Evolutionary conservation across 1,284 basidiomycete species (phyloP).

Genomic region (Mrakiaceae sp.): DNA sequence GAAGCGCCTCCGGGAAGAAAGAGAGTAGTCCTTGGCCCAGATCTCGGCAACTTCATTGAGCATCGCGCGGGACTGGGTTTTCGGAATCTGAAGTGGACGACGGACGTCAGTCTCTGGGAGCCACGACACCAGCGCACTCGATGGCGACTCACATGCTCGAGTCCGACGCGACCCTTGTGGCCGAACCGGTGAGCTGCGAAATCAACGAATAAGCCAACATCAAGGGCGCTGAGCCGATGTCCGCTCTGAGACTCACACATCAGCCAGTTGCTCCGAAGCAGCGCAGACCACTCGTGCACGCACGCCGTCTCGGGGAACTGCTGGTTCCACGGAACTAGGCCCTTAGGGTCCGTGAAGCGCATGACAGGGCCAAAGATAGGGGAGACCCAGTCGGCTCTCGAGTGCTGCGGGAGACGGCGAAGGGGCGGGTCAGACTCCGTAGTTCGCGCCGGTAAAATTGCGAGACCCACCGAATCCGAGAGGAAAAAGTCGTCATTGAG

Average conservation of each 20-base stretch:
- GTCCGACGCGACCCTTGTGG: not conserved
- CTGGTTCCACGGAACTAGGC: not conserved
- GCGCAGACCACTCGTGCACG: constrained; percentile 9
- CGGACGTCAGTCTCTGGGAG: no score
- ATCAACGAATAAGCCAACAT: not conserved
- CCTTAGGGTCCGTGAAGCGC: constrained; percentile 2
- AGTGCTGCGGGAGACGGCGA: not conserved
- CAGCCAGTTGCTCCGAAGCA: constrained; percentile 13
- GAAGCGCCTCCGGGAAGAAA: constrained; percentile 3
- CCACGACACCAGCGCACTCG: no score
- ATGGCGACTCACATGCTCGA: not conserved
- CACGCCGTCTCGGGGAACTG: not conserved
- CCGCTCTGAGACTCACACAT: not conserved
- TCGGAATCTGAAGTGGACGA: constrained; percentile 1
- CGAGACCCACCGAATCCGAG: not conserved
- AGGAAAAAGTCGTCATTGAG: constrained; percentile 7
- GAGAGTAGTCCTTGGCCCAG: constrained; percentile 7
- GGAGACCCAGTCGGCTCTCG: constrained; percentile 11
- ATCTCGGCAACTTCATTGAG: constrained; percentile 9
- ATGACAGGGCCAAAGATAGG: constrained; percentile 11
- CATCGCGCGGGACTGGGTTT: not conserved
- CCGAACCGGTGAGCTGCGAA: constrained; percentile 6
- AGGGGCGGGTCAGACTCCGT: not conserved
- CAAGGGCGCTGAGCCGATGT: not conserved
- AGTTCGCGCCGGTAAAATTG: not conserved